Evolutionary conservation across 2,329 filamentous ascomycete species (phyloP), one percentile per base, ranked within the genome.

Genomic region (Juglanconis oblonga): DNA sequence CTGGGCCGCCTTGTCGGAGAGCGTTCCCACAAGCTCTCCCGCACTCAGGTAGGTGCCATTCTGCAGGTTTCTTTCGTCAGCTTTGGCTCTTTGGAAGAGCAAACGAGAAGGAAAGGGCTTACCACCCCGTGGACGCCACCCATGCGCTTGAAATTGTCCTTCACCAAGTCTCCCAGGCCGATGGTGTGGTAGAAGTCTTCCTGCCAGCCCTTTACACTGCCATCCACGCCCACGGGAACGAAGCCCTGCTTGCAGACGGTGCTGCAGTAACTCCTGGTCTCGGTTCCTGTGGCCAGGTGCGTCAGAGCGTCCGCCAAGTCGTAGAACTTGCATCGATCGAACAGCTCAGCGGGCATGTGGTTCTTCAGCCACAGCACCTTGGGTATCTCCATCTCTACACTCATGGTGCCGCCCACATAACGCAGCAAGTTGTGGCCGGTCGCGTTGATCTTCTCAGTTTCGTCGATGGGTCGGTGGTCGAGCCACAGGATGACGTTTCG

Each of bases 291-390:
- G 38, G 95, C 95, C 68, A 99, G 80, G 72, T 98, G 93, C 2
- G 95, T 98, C 61, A 99, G 82, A 11, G 92, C 95, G 76, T 99
- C 95, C 0, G 88, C 88, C 69, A 99, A 77, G 71, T 99, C 95
- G 74, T 97, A 99, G 72, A 99, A 99, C 76, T 97, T 97, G 86
- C 93, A 97, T 64, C 89, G 87, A 58, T 88, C 87, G 69, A 98
- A 99, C 14, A 95, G 81, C 69, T 97, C 91, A 58, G 89, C 83
- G 2, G 95, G 90, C 95, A 99, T 98, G 77, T 98, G 86, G 76
- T 97, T 97, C 83, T 98, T 98, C 71, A 99, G 83, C 95, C 95
- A 99, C 60, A 98, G 82, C 1, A 97, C 91, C 78, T 99, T 99
- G 65, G 95, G 95, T 58, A 99, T 96, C 75, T 99, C 95, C 95